phyloP scores from a whole-genome alignment of 2,329 filamentous ascomycete species.

The Aspergillus spinulosporus region DNA sequence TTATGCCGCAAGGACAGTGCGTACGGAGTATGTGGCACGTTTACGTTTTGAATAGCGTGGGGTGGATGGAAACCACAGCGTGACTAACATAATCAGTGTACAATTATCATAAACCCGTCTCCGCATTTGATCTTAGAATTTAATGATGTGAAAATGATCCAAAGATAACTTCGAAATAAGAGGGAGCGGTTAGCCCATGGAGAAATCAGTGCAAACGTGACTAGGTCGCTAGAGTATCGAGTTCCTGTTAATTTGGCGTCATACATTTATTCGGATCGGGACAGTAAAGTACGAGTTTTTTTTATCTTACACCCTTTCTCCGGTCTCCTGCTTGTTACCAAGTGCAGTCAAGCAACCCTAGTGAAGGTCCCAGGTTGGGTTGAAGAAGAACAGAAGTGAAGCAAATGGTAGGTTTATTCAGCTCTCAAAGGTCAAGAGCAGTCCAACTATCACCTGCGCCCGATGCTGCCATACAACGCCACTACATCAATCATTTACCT shows the following conservation, averaged over 20 bases:
- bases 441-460: constrained; percentile 14
- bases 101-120: no score
- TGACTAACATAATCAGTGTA: no score
- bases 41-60: no score
- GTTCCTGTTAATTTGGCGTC: not conserved
- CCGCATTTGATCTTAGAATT: no score
- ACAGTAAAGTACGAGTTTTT: not conserved
- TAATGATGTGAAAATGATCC: no score
- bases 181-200: not conserved
- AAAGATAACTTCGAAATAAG: no score
- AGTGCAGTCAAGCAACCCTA: not conserved
- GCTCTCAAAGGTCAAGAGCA: constrained; percentile 1
- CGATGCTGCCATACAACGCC: constrained; percentile 14
- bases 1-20: no score
- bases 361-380: not conserved
- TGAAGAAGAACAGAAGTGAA: not conserved
- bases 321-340: not conserved
- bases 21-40: no score
- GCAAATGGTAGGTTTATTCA: constrained; percentile 7
- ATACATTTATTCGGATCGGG: not conserved
- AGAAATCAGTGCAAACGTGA: not conserved
- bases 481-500: constrained; percentile 8
- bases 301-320: not conserved
- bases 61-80: no score
- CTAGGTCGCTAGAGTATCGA: not conserved